Percentiles rank a stretch among this genome's conserved stretches.
Conservation (phyloP, 495 filamentous ascomycete genomes). For the Podospora sp. region DNA sequence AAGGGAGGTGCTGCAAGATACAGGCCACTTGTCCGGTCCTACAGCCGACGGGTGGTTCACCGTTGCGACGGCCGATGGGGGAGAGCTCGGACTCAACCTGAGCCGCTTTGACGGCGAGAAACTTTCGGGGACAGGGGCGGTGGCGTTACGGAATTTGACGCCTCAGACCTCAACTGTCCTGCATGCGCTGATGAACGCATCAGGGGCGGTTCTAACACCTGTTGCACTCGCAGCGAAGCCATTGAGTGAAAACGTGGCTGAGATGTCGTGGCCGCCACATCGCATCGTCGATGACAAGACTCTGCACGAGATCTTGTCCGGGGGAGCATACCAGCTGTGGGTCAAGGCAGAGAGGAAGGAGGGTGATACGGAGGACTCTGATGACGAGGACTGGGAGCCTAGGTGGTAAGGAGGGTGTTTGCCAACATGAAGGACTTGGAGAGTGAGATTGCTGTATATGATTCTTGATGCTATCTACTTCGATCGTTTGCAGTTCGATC, state of each 20-base stretch:
- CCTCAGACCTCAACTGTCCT: not conserved
- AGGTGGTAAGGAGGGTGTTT: not conserved
- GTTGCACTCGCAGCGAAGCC: constrained; percentile 2
- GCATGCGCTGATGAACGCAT: constrained; percentile 1
- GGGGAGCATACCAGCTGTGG: not conserved
- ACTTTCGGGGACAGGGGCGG: not conserved
- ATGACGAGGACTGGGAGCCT: not conserved
- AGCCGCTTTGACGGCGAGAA: constrained; percentile 7
- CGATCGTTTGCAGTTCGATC: too few relatives aligned
- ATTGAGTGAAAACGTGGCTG: not conserved
- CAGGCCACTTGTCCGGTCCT: not conserved
- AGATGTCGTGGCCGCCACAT: not conserved
- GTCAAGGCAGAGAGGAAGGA: constrained; percentile 1
- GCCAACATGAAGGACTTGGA: too few relatives aligned
- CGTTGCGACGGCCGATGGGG: not conserved
- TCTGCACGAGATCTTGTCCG: constrained; percentile 1
- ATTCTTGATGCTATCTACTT: too few relatives aligned
- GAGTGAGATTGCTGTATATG: too few relatives aligned
- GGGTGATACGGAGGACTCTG: not conserved
- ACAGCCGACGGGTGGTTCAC: not conserved
- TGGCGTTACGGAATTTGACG: not conserved
- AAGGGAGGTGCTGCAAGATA: constrained; percentile 4
- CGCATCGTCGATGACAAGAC: not conserved
- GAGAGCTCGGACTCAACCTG: not conserved
- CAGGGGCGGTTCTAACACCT: constrained; percentile 3